Evolutionary conservation across 2,329 filamentous ascomycete species (phyloP), one percentile per base, ranked within the genome.

Genomic region (Trichoderma sp.): DNA sequence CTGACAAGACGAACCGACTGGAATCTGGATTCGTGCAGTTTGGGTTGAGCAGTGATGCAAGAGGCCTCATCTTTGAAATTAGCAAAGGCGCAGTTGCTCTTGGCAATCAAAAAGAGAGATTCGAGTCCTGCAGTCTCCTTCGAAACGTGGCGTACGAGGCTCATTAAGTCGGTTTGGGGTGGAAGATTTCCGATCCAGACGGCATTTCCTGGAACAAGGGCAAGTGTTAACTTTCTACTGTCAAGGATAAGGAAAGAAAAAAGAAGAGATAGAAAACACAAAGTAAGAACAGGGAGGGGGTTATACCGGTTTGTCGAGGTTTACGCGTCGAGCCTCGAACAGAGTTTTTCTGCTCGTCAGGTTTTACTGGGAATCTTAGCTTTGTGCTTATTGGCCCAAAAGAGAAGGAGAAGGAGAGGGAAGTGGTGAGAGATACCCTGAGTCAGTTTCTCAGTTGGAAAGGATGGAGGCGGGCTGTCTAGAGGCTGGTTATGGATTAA

Each of bases 111-210:
- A 75, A 98, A 98, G 0, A 98, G 84, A 61, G 94, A 97, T 79
- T 97, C 93, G 26, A 98, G 89, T 1, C 94, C 88, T 0, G 86
- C 87, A 0, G 93, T 91, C 74, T 95, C 92, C 74, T 89, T 90
- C 73, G 93, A 97, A 71, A 98, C 96, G 79, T 98, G 93, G 72
- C 96, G 90, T 67, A 98, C 97, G n/a, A 98, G 84, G 72, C 88
- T 92, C 81, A 94, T 90, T 13, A 98, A 86, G 53, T 91, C 91
- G 0, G 94, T 92, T 63, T 93, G 92, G 0, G 93, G 92, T 4
- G 95, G 95, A 0, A 98, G 85, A 78, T 98, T 98, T 53, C 96
- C 96, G 32, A 98, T 93, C 95, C 96, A 98, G 23, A 98, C 90
- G 0, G 95, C 95, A 79, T 97, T 93, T 1, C 95, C 95, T 84